phyloP scores from a whole-genome alignment of 2,329 filamentous ascomycete genomes.

The Talaromyces sp. region DNA sequence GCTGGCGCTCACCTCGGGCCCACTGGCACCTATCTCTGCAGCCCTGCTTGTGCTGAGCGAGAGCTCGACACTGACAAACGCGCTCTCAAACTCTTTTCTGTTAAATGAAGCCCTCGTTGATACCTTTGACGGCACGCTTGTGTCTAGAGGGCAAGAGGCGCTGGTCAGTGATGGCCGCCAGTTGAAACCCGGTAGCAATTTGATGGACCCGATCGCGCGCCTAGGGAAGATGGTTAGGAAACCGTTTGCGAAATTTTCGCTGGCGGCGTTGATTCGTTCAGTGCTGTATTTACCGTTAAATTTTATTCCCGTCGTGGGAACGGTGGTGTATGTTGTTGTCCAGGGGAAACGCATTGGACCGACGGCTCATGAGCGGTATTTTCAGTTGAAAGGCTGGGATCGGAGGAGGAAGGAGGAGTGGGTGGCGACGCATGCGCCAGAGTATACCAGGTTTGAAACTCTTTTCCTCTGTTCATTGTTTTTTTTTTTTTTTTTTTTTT shows the following conservation, averaged over 20 bases:
- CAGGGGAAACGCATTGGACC: constrained; percentile 59
- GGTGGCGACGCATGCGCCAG: constrained; percentile 62
- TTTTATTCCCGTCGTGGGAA: constrained; percentile 86
- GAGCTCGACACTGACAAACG: constrained; percentile 43
- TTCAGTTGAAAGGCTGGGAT: constrained; percentile 83
- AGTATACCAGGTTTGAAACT: constrained; percentile 73
- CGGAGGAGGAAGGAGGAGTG: constrained; percentile 59
- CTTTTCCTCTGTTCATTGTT: neutral
- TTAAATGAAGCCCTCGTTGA: constrained; percentile 72
- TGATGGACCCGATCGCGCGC: constrained; percentile 46
- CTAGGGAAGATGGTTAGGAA: constrained; percentile 51
- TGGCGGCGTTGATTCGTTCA: constrained; percentile 64
- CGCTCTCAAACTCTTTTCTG: constrained; percentile 64
- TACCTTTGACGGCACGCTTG: constrained; percentile 72
- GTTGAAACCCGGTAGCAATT: constrained; percentile 48
- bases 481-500: constrained; percentile 12
- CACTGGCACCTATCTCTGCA: constrained; percentile 53
- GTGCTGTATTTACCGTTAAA: constrained; percentile 85
- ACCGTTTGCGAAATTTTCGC: constrained; percentile 49
- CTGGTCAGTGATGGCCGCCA: constrained; percentile 72
- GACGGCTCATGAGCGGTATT: constrained; percentile 62
- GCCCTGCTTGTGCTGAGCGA: constrained; percentile 55
- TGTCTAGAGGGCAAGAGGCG: constrained; percentile 48
- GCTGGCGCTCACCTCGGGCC: constrained; percentile 78
- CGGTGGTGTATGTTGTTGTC: constrained; percentile 68